Percentiles rank a stretch among this genome's conserved stretches.
Evolutionary conservation across 164 flowering plant genomes (phyloP).

Genomic region (Dillenia turbinata): DNA sequence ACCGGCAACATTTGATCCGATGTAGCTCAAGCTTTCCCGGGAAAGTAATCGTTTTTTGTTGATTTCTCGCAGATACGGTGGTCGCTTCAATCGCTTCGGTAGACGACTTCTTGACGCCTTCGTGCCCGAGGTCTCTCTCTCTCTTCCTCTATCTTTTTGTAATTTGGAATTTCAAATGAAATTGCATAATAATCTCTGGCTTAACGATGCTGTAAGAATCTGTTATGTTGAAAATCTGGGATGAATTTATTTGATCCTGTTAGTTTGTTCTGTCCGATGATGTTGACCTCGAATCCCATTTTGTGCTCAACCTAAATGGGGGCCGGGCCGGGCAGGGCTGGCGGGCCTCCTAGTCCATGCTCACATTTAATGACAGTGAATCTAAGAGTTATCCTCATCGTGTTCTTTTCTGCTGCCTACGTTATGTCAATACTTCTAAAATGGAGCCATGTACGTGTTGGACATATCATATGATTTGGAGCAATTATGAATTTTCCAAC

Average conservation of each 20-base stretch:
- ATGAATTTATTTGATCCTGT: background rate
- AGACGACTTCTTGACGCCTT: constrained; percentile 72
- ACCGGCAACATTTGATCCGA: background rate
- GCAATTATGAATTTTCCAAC: too few species aligned
- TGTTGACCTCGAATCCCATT: background rate
- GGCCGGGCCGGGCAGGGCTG: too few species aligned
- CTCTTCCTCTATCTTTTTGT: constrained; percentile 3
- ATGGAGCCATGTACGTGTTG: too few species aligned
- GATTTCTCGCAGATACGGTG: constrained; percentile 36
- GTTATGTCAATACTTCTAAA: too few species aligned
- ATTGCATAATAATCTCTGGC: too few species aligned
- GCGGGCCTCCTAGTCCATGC: too few species aligned
- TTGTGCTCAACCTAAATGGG: background rate
- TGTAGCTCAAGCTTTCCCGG: background rate
- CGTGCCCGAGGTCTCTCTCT: constrained; percentile 76
- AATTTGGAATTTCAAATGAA: background rate
- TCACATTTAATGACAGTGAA: too few species aligned
- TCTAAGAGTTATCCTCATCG: too few species aligned
- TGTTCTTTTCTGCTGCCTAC: too few species aligned
- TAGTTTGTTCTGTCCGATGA: background rate
- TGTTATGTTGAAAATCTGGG: background rate
- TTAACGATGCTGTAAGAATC: background rate
- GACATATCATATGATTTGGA: too few species aligned
- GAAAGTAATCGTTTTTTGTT: background rate
- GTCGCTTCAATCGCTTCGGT: constrained; percentile 52